phyloP scores from a whole-genome alignment of 257 asterid genomes.

The Solanum sparsipilum region DNA sequence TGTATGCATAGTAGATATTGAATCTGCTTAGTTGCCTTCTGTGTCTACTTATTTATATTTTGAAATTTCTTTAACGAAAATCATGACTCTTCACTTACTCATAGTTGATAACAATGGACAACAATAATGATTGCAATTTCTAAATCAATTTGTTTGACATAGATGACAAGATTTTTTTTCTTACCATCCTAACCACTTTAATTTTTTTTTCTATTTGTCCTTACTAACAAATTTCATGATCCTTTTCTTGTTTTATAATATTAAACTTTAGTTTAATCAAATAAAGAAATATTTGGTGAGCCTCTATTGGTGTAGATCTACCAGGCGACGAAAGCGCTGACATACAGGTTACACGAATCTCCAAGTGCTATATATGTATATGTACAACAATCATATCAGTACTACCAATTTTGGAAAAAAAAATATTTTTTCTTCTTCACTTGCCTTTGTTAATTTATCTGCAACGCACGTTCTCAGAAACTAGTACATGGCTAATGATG shows the following conservation, averaged over 20 bases:
- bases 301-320: neutral
- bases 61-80: neutral
- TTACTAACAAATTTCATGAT: neutral
- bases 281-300: neutral
- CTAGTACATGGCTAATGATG: neutral
- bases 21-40: too few relatives aligned
- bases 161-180: neutral
- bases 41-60: neutral
- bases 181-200: neutral
- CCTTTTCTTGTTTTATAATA: neutral
- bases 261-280: too few relatives aligned
- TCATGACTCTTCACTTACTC: neutral
- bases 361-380: too few relatives aligned
- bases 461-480: too few relatives aligned
- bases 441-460: too few relatives aligned
- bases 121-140: neutral
- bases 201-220: neutral
- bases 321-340: neutral
- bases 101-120: neutral
- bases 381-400: neutral
- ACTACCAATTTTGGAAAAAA: too few relatives aligned
- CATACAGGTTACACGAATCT: neutral
- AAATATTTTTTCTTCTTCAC: too few relatives aligned
- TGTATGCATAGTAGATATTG: too few relatives aligned
- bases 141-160: neutral